Evolutionary conservation across 768 basidiomycete species (phyloP).

Genomic region (Boletellus emodensis): DNA sequence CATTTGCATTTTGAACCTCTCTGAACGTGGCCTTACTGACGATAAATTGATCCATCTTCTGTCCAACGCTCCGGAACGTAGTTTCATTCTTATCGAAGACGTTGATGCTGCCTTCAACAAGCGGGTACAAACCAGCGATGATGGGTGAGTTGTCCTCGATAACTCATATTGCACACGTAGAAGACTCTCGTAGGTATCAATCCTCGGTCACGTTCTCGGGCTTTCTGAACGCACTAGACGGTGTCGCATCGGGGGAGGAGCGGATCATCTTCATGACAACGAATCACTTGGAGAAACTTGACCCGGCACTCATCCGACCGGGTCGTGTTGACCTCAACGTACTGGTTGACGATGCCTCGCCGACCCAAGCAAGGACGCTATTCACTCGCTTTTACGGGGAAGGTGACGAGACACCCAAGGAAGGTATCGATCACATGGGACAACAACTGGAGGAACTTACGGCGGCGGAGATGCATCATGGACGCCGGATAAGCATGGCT

Average conservation of each 20-base stretch:
- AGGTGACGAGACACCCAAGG: constrained; percentile 32
- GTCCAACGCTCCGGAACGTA: constrained; percentile 88
- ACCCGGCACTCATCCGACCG: constrained; percentile 92
- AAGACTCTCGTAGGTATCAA: constrained; percentile 60
- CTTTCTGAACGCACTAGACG: constrained; percentile 93
- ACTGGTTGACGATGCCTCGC: constrained; percentile 81
- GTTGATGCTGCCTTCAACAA: constrained; percentile 97
- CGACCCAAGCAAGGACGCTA: constrained; percentile 70
- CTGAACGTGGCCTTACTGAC: constrained; percentile 92
- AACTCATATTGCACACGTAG: constrained; percentile 9
- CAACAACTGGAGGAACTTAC: constrained; percentile 52
- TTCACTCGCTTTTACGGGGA: constrained; percentile 83
- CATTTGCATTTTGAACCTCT: constrained; percentile 92
- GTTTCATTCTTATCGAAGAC: constrained; percentile 95
- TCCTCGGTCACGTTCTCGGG: constrained; percentile 97
- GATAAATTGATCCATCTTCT: constrained; percentile 94
- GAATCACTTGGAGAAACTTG: constrained; percentile 87
- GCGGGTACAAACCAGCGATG: constrained; percentile 83
- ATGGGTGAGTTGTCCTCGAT: constrained; percentile 60
- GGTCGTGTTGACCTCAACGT: constrained; percentile 89
- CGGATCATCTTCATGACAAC: constrained; percentile 99
- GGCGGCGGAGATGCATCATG: constrained; percentile 44
- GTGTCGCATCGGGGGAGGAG: constrained; percentile 96
- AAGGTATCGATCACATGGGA: constrained; percentile 45
- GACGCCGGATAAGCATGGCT: constrained; percentile 86